Percentiles rank a stretch among this genome's conserved stretches.
Conservation (phyloP, 2,329 filamentous ascomycete genomes). For the Hypoxylon sp. region DNA sequence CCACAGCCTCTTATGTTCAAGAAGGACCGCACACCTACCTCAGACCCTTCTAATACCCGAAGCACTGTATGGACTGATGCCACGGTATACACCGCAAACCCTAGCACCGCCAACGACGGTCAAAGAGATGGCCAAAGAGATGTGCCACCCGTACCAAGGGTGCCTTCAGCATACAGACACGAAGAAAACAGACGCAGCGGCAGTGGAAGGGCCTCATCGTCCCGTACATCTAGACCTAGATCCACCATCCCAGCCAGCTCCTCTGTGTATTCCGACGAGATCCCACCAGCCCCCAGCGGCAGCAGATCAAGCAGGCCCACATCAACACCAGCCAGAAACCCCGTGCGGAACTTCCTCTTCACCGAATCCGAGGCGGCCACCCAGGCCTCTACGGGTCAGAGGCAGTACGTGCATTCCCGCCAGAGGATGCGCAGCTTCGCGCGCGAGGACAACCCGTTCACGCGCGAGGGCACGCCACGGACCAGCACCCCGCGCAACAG, state of each 20-base stretch:
- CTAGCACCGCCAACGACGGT: neutral
- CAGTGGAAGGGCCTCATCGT: neutral
- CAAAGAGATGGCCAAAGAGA: too few species aligned
- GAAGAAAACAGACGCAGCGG: neutral
- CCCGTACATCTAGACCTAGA: neutral
- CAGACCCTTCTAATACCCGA: neutral
- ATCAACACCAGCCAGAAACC: conserved; percentile 10
- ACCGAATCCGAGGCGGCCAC: conserved; percentile 41
- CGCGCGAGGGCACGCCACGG: neutral
- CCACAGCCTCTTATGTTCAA: conserved; percentile 40
- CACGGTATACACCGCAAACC: conserved; percentile 41
- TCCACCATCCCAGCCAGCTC: neutral
- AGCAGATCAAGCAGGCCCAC: neutral
- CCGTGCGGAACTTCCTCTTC: conserved; percentile 34
- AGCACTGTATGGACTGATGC: conserved; percentile 48
- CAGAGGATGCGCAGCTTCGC: conserved; percentile 33
- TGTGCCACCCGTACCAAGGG: conserved; percentile 44
- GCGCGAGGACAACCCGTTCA: conserved; percentile 36
- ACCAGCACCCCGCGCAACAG: neutral
- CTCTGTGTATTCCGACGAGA: conserved; percentile 23
- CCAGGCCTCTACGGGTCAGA: conserved; percentile 28
- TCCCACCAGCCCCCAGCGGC: neutral
- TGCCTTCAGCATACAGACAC: conserved; percentile 40
- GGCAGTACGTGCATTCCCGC: conserved; percentile 33
- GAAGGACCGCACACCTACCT: conserved; percentile 25